A percentile compares a stretch with the other conserved stretches of the same genome.
Conservation (phyloP, 371 early-diverging fungal species). For the Dichotomocladium elegans region DNA sequence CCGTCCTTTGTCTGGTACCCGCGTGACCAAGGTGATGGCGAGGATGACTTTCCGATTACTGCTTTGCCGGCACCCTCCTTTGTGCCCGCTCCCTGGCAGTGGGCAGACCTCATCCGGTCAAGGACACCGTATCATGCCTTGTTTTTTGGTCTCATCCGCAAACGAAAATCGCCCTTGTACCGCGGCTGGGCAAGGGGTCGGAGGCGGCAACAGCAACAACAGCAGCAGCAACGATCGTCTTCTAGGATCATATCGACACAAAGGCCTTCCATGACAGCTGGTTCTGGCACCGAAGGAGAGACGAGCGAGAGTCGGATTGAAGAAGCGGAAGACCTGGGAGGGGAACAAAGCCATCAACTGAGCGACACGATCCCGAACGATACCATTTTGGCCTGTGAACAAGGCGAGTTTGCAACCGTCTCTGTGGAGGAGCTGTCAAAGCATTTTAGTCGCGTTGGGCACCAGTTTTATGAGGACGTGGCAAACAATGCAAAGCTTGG, state of each 20-base stretch:
- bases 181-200: too few relatives aligned
- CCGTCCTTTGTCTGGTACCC: slow-evolving; percentile 16
- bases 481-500: slow-evolving; percentile 6
- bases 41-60: slow-evolving; percentile 5
- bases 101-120: slow-evolving; percentile 20
- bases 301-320: too few relatives aligned
- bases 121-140: slow-evolving; percentile 19
- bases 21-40: not conserved
- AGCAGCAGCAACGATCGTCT: not conserved
- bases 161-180: not conserved
- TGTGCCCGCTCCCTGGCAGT: slow-evolving; percentile 26
- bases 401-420: slow-evolving; percentile 13
- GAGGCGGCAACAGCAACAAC: not conserved
- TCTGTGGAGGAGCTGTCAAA: slow-evolving; percentile 10
- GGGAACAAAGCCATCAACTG: not conserved
- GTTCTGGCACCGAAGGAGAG: too few relatives aligned
- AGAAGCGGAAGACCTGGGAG: not conserved
- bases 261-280: too few relatives aligned
- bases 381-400: not conserved
- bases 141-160: slow-evolving; percentile 16
- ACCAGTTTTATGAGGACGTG: slow-evolving; percentile 21
- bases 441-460: slow-evolving; percentile 15
- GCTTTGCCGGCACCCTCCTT: slow-evolving; percentile 18
- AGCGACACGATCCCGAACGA: not conserved
- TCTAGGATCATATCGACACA: too few relatives aligned